Conservation (phyloP, 2,329 filamentous ascomycete genomes). For the Septoria linicola region DNA sequence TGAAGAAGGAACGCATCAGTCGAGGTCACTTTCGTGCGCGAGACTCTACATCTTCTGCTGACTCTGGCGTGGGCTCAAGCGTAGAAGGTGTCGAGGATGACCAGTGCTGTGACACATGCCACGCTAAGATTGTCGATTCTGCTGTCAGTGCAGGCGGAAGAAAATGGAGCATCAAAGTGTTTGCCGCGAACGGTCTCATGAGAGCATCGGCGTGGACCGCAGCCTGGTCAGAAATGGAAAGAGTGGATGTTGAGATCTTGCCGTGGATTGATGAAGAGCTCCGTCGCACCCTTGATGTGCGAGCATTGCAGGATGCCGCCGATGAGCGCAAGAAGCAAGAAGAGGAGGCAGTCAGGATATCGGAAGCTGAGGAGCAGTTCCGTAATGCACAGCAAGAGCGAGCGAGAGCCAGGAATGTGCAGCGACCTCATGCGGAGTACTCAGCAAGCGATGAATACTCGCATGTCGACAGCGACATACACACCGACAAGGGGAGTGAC, state of each 20-base stretch:
- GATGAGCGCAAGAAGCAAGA: slow-evolving; percentile 27
- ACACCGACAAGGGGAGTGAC: slow-evolving; percentile 7
- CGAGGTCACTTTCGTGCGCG: slow-evolving; percentile 74
- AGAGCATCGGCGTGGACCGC: slow-evolving; percentile 86
- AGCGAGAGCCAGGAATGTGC: neutral
- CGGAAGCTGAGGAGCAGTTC: slow-evolving; percentile 27
- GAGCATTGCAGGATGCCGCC: slow-evolving; percentile 42
- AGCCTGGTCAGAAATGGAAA: slow-evolving; percentile 96
- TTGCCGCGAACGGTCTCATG: slow-evolving; percentile 94
- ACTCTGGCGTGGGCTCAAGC: slow-evolving; percentile 36
- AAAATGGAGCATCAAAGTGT: slow-evolving; percentile 79
- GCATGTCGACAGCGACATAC: neutral
- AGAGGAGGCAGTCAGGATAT: slow-evolving; percentile 30
- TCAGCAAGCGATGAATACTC: neutral
- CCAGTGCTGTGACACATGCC: slow-evolving; percentile 38
- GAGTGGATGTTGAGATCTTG: slow-evolving; percentile 90
- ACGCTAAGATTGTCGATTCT: slow-evolving; percentile 38
- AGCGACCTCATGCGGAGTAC: neutral
- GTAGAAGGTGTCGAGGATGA: slow-evolving; percentile 24
- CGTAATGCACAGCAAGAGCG: neutral
- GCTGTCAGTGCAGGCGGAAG: slow-evolving; percentile 46
- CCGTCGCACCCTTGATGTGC: slow-evolving; percentile 59
- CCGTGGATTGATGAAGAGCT: slow-evolving; percentile 64
- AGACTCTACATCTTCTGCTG: slow-evolving; percentile 49
- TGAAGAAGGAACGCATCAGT: slow-evolving; percentile 67